phyloP scores from a whole-genome alignment of 352 stramenopile genomes.

The Phytophthora constricta region DNA sequence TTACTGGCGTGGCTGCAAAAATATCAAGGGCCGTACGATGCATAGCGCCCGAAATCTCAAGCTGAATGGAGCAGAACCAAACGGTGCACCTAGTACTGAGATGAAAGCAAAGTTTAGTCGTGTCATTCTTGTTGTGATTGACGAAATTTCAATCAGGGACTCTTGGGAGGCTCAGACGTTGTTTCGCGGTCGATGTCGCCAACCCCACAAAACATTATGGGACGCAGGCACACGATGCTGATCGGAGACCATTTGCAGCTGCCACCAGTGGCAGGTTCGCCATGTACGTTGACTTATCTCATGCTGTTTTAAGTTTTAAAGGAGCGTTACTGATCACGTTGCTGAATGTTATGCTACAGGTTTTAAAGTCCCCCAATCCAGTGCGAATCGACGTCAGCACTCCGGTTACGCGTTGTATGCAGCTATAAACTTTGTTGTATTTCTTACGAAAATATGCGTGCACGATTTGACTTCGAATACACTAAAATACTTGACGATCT shows the following conservation, averaged over 20 bases:
- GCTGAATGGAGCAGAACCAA: slow-evolving; percentile 9
- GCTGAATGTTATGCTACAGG: too few relatives aligned
- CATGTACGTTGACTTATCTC: slow-evolving; percentile 24
- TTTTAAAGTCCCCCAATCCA: background rate
- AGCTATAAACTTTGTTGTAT: slow-evolving; percentile 25
- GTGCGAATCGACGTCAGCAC: background rate
- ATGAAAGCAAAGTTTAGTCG: slow-evolving; percentile 20
- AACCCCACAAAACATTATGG: slow-evolving; percentile 15
- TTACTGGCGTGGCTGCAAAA: background rate
- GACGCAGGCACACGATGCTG: slow-evolving; percentile 26
- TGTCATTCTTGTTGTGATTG: slow-evolving; percentile 27
- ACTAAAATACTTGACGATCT: slow-evolving; percentile 18
- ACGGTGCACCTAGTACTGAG: slow-evolving; percentile 8
- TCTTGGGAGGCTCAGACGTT: slow-evolving; percentile 21
- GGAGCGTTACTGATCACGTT: background rate
- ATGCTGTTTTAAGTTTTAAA: background rate
- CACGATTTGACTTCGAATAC: slow-evolving; percentile 13
- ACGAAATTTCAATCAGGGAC: slow-evolving; percentile 36
- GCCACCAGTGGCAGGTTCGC: slow-evolving; percentile 13
- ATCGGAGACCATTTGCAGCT: slow-evolving; percentile 29
- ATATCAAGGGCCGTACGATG: background rate
- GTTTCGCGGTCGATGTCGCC: slow-evolving; percentile 10
- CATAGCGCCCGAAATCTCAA: slow-evolving; percentile 13
- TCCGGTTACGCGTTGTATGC: slow-evolving; percentile 17
- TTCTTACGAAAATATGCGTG: slow-evolving; percentile 26